Base-by-base conservation (phyloP, 225 moss, liverwort and hornwort species). In the Lunularia cruciata region DNA sequence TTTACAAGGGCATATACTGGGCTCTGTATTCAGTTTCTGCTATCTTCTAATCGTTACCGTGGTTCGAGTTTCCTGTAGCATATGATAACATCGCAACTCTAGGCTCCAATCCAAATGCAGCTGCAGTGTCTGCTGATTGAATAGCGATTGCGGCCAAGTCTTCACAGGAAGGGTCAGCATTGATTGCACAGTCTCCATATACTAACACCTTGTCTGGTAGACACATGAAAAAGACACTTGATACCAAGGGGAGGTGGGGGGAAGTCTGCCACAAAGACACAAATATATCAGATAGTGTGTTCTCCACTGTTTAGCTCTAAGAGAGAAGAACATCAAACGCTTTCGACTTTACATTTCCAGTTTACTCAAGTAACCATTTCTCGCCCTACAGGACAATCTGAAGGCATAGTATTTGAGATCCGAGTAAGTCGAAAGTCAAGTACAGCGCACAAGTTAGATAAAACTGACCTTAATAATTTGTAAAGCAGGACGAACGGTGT, bases 201-300 rank as follows among this genome's bases (percentile, higher is more conserved):
- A 95, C 95, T 9, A 92, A 86, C 53, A 95, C 86, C 76, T 75
- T 92, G 25, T 91, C 91, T 30, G 91, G 89, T 38, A 94, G 75
- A 74, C 91, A 94, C 94, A 94, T 94, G 76, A 94, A 94, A 79
- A 94, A 91, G 46, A 91, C 91, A 47, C 94, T 94, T 52, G 94
- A 94, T 67, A 94, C 94, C 54, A 94, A 82, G 18, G 91, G 94
- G 38, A 94, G 68, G 57, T 82, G 83, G 38, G 91, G 88, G 57
- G 80, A 72, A 62, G 94, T 89, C 95, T 95, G 87, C 63, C 78
- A 28, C 65, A 65, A 16, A 2, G 28, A 30, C 18, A 36, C 9
- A 20, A 28, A 19, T 5, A 26, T 25, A 30, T 1, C 25, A 42
- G 3, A 19, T 58, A 2, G 36, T n/a, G 36, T 33, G 15, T 19